Conservation (phyloP, 257 asterid species). For the Knoxia roxburghii region DNA sequence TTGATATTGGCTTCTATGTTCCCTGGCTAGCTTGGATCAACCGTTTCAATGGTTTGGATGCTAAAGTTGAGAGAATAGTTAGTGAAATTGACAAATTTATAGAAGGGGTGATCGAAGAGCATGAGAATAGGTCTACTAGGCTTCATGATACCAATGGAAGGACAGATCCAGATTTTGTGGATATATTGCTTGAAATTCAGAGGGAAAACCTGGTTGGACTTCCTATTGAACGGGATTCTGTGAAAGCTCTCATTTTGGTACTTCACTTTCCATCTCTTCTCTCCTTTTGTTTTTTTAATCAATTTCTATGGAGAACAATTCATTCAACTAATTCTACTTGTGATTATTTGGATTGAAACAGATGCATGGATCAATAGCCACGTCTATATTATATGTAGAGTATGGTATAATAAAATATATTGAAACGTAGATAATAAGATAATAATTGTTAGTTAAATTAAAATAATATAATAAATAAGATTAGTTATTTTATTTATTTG, state of each 20-base stretch:
- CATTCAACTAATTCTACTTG: no score
- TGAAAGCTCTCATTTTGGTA: conserved; percentile 45
- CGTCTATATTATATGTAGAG: no score
- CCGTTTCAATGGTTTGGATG: conserved; percentile 28
- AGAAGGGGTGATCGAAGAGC: conserved; percentile 30
- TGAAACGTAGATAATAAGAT: no score
- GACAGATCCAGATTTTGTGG: conserved; percentile 31
- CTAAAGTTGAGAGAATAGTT: conserved; percentile 25
- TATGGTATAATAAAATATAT: no score
- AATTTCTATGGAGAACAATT: no score
- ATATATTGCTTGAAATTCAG: conserved; percentile 38
- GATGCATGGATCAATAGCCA: no score
- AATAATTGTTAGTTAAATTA: no score
- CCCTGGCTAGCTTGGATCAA: conserved; percentile 41
- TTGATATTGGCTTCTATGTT: conserved; percentile 24
- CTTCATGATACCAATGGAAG: background rate
- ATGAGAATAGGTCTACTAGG: background rate
- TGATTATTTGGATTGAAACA: no score
- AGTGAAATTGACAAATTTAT: conserved; percentile 32
- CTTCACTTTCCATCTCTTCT: background rate
- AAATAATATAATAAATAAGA: no score
- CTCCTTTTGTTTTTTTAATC: background rate
- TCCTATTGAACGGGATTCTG: conserved; percentile 15
- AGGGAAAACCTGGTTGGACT: conserved; percentile 10
- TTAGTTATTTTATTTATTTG: no score